Percentiles rank a stretch among this genome's conserved stretches.
These are phyloP conservation scores for Escallonia herrerae DNA, from an alignment of 129 eudicot species.

Conservation along the genomic window DNA sequence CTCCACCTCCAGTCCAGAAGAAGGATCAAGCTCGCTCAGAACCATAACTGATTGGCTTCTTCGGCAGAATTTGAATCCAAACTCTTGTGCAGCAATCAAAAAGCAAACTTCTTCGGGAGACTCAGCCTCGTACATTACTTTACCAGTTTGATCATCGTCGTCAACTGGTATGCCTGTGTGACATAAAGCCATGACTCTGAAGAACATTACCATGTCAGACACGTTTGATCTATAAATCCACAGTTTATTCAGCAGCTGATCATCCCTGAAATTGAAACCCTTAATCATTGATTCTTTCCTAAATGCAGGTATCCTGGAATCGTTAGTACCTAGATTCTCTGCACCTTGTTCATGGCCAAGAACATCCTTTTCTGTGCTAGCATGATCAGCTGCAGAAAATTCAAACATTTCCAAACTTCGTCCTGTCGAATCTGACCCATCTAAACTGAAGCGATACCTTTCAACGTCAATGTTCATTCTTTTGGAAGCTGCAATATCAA, in stretches of 20 bases:
- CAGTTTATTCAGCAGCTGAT: constrained; percentile 26
- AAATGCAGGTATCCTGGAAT: not conserved
- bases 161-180: constrained; percentile 53
- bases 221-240: constrained; percentile 43
- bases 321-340: constrained; percentile 7
- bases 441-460: constrained; percentile 39
- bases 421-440: constrained; percentile 37
- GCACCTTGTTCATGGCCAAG: constrained; percentile 16
- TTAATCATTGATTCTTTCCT: constrained; percentile 17
- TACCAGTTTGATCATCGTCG: constrained; percentile 22
- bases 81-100: constrained; percentile 54
- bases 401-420: constrained; percentile 39
- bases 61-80: constrained; percentile 41
- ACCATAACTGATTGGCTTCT: constrained; percentile 42
- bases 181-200: constrained; percentile 52
- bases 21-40: constrained; percentile 36
- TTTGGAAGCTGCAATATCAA: constrained; percentile 49
- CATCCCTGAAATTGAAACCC: constrained; percentile 46
- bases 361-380: constrained; percentile 18
- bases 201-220: constrained; percentile 38
- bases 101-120: constrained; percentile 58
- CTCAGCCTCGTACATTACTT: constrained; percentile 47
- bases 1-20: constrained; percentile 28
- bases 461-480: constrained; percentile 43
- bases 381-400: constrained; percentile 15